A percentile compares a stretch with the other conserved stretches of the same genome.
Evolutionary conservation across 768 basidiomycete genomes (phyloP).

Genomic region (Boletus edulis): DNA sequence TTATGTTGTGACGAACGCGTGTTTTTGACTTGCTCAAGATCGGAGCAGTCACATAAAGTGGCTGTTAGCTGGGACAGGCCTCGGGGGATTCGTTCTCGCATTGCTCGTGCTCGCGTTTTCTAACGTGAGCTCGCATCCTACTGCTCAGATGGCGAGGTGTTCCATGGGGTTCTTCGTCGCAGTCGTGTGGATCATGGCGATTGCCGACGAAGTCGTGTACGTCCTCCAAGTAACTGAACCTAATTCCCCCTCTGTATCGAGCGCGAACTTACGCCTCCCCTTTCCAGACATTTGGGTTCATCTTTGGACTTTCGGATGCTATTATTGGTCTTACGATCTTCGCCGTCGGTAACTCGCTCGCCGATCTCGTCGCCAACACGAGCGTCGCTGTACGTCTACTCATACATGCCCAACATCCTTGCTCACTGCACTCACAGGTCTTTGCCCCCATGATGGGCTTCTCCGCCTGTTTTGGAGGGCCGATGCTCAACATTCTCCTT

Average conservation of each 20-base stretch:
- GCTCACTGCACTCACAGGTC: slow-evolving; percentile 38
- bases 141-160: slow-evolving; percentile 69
- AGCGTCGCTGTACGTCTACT: slow-evolving; percentile 72
- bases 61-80: slow-evolving; percentile 51
- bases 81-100: slow-evolving; percentile 54
- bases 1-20: background rate
- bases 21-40: slow-evolving; percentile 13
- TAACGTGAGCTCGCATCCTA: slow-evolving; percentile 53
- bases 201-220: slow-evolving; percentile 93
- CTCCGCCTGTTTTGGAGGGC: slow-evolving; percentile 91
- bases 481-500: slow-evolving; percentile 88
- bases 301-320: slow-evolving; percentile 94
- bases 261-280: background rate
- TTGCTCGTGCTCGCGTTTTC: slow-evolving; percentile 59
- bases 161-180: slow-evolving; percentile 89
- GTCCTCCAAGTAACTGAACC: slow-evolving; percentile 68
- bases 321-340: slow-evolving; percentile 97
- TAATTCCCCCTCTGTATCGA: background rate
- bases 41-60: slow-evolving; percentile 43
- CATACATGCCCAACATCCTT: background rate
- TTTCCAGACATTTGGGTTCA: slow-evolving; percentile 81
- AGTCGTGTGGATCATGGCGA: slow-evolving; percentile 97
- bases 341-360: slow-evolving; percentile 93
- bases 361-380: slow-evolving; percentile 96
- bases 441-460: slow-evolving; percentile 95